Evolutionary conservation across 225 moss, liverwort and hornwort species (phyloP).

Genomic region (Sphagnum tenellum): DNA sequence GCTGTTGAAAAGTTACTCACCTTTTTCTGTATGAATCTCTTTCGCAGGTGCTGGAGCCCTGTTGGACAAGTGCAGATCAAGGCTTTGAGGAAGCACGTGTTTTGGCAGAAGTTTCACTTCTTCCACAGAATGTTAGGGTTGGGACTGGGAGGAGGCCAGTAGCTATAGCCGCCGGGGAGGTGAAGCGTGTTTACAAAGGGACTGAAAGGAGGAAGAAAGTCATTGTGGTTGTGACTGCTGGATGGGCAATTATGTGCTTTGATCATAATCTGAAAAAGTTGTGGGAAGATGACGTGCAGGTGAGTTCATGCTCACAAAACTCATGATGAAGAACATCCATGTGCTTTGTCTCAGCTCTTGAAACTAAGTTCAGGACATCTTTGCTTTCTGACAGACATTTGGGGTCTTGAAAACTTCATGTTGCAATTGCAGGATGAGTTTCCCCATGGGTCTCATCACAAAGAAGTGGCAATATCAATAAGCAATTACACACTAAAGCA

Average conservation of each 20-base stretch:
- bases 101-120: constrained; percentile 42
- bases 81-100: constrained; percentile 38
- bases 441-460: constrained; percentile 55
- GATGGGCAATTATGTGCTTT: constrained; percentile 59
- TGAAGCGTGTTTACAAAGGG: constrained; percentile 15
- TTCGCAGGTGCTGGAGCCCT: constrained; percentile 38
- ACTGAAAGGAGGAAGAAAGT: constrained; percentile 36
- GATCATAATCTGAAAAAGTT: constrained; percentile 54
- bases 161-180: constrained; percentile 48
- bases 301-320: background rate
- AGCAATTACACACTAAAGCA: constrained; percentile 52
- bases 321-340: too few relatives aligned
- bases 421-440: constrained; percentile 32
- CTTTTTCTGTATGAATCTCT: too few relatives aligned
- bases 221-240: constrained; percentile 53
- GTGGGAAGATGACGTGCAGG: constrained; percentile 50
- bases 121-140: constrained; percentile 49
- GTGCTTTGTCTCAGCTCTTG: too few relatives aligned
- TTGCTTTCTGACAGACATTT: too few relatives aligned
- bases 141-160: constrained; percentile 52
- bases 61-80: constrained; percentile 18
- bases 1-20: too few relatives aligned
- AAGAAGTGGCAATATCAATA: constrained; percentile 46
- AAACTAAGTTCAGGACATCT: too few relatives aligned
- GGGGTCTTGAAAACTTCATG: too few relatives aligned